Percentiles rank a stretch among this genome's conserved stretches.
Conservation (phyloP, 1,284 basidiomycete genomes). For the Phenoliferia sp. region DNA sequence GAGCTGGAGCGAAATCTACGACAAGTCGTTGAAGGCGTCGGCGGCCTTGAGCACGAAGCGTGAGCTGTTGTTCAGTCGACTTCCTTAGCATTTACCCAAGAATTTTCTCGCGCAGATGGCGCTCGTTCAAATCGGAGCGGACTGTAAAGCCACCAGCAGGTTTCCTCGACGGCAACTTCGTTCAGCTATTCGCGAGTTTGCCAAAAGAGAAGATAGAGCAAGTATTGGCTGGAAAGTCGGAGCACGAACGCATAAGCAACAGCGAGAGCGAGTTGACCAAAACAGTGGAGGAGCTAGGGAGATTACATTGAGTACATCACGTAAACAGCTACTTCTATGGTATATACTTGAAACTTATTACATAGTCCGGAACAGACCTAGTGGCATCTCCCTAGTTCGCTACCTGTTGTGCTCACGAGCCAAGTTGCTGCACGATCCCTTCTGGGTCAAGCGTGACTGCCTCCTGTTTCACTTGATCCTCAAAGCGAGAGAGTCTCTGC, state of each 20-base stretch:
- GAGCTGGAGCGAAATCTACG: conserved; percentile 74
- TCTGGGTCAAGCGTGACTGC: background rate
- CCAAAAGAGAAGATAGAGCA: conserved; percentile 11
- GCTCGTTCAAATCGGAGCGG: conserved; percentile 54
- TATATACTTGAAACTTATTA: background rate
- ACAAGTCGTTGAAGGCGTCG: conserved; percentile 53
- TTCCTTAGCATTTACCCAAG: background rate
- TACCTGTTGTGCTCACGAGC: too few species aligned
- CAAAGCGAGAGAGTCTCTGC: background rate
- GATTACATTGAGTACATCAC: conserved; percentile 20
- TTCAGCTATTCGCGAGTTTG: conserved; percentile 29
- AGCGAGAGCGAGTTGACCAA: conserved; percentile 18
- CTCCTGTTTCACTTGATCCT: background rate
- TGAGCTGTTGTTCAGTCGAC: conserved; percentile 41
- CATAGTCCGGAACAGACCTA: background rate
- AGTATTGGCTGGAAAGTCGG: conserved; percentile 28
- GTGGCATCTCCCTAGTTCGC: too few species aligned
- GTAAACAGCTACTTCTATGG: background rate
- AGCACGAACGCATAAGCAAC: conserved; percentile 23
- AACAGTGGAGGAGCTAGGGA: conserved; percentile 31
- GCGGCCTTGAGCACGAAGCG: conserved; percentile 61
- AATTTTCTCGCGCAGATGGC: conserved; percentile 51
- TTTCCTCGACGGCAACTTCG: conserved; percentile 86
- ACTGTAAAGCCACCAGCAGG: conserved; percentile 50
- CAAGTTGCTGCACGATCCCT: too few species aligned